Evolutionary conservation across 179 eudicot genomes (phyloP), one percentile per base, ranked within the genome.

Genomic region (Sideroxylon spinosum): DNA sequence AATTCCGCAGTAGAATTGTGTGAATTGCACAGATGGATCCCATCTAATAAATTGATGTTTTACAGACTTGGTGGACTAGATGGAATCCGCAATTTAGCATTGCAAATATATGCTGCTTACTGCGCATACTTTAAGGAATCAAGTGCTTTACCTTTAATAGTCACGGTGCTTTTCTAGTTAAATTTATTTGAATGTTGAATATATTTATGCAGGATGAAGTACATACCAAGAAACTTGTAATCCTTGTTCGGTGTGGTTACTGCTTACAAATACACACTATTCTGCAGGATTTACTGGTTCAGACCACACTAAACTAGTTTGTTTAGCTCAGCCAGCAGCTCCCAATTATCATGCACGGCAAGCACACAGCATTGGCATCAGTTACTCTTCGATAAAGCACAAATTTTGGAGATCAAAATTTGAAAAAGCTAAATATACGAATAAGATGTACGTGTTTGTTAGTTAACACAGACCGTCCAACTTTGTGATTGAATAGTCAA

Each of bases 191-290:
- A 50, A 17, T 53, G 29, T 9, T 73, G 23, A 73, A 17, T 28
- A n/a, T 8, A 19, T 73, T 53, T 29, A 28, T 37, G 65, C 26
- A 9, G 14, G 61, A 28, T 56, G 6, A 26, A 26, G 48, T 17
- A 55, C 19, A 73, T 55, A 16, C 28, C 7, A 55, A 73, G 48
- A 73, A 55, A 73, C 62, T 56, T 73, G 48, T 55, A n/a, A 55
- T 73, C 49, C 76, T 28, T 37, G 65, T 20, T 59, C 0, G 6
- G n/a, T 20, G 53, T 37, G 67, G 25, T 60, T 60, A 16, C 6
- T 60, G 22, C 53, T 20, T 57, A 20, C 12, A 11, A 16, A 59
- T 13, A 19, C 29, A 19, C 2, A n/a, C n/a, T 0, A 32, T 74
- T 74, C 32, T 74, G 55, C 29, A 60, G 68, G 68, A 16, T 16